Evolutionary conservation across 164 flowering plant genomes (phyloP).

Genomic region (Nelumbo lutea): DNA sequence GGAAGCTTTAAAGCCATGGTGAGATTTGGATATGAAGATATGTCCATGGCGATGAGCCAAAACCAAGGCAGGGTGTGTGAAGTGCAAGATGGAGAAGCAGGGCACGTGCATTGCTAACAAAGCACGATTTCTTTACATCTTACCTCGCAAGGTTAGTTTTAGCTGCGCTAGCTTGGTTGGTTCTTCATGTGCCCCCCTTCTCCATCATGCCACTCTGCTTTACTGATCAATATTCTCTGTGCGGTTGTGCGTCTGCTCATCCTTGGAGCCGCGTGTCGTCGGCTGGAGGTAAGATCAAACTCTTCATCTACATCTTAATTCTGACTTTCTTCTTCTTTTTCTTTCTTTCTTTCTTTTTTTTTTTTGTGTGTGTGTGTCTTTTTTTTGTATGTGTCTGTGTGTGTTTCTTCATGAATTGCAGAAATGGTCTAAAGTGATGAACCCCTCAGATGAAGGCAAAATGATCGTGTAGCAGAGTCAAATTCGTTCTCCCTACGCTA

Average conservation of each 20-base stretch:
- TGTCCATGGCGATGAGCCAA: too few species aligned
- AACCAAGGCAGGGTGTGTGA: conserved; percentile 37
- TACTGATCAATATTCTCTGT: background rate
- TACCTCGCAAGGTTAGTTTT: background rate
- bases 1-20: background rate
- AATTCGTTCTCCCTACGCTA: too few species aligned
- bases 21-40: background rate
- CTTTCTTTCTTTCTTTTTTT: background rate
- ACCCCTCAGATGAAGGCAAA: too few species aligned
- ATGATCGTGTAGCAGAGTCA: too few species aligned
- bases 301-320: background rate
- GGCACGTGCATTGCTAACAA: conserved; percentile 95
- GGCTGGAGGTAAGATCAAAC: background rate
- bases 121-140: conserved; percentile 3
- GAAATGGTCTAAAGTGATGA: too few species aligned
- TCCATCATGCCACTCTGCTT: conserved; percentile 73
- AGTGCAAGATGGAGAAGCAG: conserved; percentile 98
- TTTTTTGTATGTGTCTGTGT: too few species aligned
- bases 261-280: background rate
- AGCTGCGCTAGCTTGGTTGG: conserved; percentile 28
- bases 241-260: background rate
- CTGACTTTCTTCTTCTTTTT: background rate
- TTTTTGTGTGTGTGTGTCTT: too few species aligned
- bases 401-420: too few species aligned
- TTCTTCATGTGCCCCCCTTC: conserved; percentile 88